phyloP scores from a whole-genome alignment of 495 filamentous ascomycete species.

The Xylaria curta region DNA sequence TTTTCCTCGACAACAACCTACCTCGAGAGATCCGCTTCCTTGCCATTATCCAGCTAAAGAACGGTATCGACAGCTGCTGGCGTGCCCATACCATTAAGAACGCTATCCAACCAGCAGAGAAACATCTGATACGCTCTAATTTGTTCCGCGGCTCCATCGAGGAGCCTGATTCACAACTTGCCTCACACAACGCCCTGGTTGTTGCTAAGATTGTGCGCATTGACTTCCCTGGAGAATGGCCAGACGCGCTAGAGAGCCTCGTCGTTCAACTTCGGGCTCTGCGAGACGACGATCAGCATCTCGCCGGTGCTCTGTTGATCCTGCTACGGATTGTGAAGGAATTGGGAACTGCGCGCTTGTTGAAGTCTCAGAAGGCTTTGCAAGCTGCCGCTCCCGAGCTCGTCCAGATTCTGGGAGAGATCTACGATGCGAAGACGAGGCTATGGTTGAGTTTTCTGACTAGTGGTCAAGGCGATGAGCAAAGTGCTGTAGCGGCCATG shows the following conservation, averaged over 20 bases:
- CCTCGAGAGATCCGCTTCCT: constrained; percentile 81
- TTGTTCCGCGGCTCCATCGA: constrained; percentile 73
- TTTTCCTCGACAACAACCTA: constrained; percentile 77
- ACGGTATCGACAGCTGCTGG: constrained; percentile 95
- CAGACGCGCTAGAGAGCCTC: constrained; percentile 62
- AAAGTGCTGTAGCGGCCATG: constrained; percentile 64
- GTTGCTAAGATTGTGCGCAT: constrained; percentile 85
- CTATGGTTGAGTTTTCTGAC: constrained; percentile 69
- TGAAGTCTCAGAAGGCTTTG: constrained; percentile 70
- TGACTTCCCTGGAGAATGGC: constrained; percentile 89
- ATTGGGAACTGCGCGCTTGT: constrained; percentile 77
- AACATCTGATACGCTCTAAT: constrained; percentile 72
- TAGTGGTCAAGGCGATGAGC: constrained; percentile 65
- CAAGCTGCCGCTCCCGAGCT: constrained; percentile 80
- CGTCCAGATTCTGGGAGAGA: constrained; percentile 72
- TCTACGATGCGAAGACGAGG: constrained; percentile 78
- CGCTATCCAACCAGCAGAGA: constrained; percentile 76
- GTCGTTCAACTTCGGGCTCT: constrained; percentile 63
- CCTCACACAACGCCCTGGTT: constrained; percentile 84
- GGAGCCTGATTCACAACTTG: constrained; percentile 75
- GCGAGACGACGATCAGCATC: constrained; percentile 53
- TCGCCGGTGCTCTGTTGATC: constrained; percentile 76
- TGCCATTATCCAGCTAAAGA: constrained; percentile 93
- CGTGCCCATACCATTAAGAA: constrained; percentile 68
- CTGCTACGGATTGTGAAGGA: constrained; percentile 89